phyloP scores from a whole-genome alignment of 176 grass and related monocot species.

The Leersia perrieri region DNA sequence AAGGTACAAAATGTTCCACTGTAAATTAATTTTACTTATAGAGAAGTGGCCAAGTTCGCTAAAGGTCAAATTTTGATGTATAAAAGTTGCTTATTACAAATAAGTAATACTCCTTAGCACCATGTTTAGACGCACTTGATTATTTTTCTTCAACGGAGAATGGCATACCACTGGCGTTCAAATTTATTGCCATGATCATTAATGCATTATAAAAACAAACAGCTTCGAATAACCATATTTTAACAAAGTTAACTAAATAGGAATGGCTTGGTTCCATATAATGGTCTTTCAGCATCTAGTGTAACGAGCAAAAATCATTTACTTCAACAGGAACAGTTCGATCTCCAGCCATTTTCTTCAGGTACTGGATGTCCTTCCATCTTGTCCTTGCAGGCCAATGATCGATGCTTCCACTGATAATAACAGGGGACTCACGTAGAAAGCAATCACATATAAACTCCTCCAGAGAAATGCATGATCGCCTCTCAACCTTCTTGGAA shows the following conservation, averaged over 20 bases:
- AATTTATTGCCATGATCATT: background rate
- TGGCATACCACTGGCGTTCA: background rate
- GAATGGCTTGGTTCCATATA: background rate
- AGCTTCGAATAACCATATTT: background rate
- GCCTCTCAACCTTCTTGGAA: slow-evolving; percentile 67
- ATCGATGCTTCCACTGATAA: slow-evolving; percentile 80
- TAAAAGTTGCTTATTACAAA: slow-evolving; percentile 6
- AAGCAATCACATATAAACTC: slow-evolving; percentile 88
- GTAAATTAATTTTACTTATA: background rate
- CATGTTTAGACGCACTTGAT: slow-evolving; percentile 16
- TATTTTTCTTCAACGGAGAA: background rate
- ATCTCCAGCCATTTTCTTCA: slow-evolving; percentile 88
- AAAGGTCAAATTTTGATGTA: slow-evolving; percentile 4
- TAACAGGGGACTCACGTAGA: slow-evolving; percentile 60
- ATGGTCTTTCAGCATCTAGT: background rate
- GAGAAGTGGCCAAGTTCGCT: background rate
- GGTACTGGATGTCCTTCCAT: slow-evolving; percentile 91
- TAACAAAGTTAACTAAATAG: background rate
- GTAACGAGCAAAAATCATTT: slow-evolving; percentile 36
- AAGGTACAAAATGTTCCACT: background rate
- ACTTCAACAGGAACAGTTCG: slow-evolving; percentile 95
- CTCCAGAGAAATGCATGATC: slow-evolving; percentile 64
- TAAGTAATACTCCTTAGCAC: background rate
- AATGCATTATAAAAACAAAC: background rate
- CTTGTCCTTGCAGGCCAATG: slow-evolving; percentile 82